Evolutionary conservation across 1,139 yeast species (phyloP).

Genomic region (Meyerozyma carpophila): DNA sequence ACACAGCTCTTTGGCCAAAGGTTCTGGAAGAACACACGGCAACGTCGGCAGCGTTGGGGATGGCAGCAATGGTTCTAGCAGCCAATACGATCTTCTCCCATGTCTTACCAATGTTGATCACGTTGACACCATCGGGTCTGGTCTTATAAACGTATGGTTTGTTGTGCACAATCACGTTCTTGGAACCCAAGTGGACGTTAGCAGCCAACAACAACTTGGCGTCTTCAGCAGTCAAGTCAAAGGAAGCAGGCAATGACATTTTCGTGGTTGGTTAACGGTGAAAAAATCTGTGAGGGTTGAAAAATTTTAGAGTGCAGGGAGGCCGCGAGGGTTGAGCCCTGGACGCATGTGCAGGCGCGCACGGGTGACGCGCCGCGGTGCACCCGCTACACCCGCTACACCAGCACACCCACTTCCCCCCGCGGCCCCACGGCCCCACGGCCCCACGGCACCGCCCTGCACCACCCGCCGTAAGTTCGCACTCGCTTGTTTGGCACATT

Average conservation of each 20-base stretch:
- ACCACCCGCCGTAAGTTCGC: neutral
- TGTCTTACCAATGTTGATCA: conserved; percentile 97
- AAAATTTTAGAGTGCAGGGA: conserved; percentile 11
- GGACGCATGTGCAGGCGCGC: conserved; percentile 1
- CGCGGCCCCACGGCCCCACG: no score
- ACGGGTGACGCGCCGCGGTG: neutral
- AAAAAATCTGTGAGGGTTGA: conserved; percentile 5
- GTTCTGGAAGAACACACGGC: conserved; percentile 99
- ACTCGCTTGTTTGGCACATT: neutral
- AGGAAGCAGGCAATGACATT: conserved; percentile 87
- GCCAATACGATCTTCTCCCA: conserved; percentile 99
- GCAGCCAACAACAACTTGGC: conserved; percentile 99
- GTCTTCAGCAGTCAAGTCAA: conserved; percentile 95
- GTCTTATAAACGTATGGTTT: conserved; percentile 98
- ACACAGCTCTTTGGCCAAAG: conserved; percentile 99
- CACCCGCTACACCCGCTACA: no score
- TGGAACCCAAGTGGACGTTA: conserved; percentile 99
- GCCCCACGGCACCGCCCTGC: neutral
- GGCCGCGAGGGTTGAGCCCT: conserved; percentile 9
- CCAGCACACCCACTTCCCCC: no score
- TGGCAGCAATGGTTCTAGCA: conserved; percentile 99
- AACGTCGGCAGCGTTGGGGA: conserved; percentile 97
- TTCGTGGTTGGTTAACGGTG: conserved; percentile 8
- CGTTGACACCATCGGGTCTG: conserved; percentile 99
- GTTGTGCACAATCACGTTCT: conserved; percentile 99